Percentiles rank a stretch among this genome's conserved stretches.
phyloP scores from a whole-genome alignment of 352 stramenopile species.

The Phytophthora hibernalis region DNA sequence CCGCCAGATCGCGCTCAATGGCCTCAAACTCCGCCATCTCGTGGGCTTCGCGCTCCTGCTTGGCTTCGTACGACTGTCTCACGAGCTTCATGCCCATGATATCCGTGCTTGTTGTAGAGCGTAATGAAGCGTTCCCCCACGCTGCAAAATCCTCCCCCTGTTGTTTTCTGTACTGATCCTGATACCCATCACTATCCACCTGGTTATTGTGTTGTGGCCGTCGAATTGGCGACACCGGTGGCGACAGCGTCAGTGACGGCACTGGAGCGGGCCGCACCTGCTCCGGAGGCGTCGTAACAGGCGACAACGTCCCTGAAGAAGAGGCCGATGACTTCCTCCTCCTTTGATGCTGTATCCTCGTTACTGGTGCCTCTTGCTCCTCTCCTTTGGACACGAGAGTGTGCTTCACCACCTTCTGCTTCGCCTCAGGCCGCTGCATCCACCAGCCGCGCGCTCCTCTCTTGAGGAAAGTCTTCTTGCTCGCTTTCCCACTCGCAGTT shows the following conservation, averaged over 20 bases:
- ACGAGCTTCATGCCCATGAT: slow-evolving; percentile 61
- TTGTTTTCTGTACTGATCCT: not conserved
- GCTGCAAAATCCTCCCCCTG: slow-evolving; percentile 8
- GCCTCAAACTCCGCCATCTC: slow-evolving; percentile 85
- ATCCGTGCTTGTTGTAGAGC: slow-evolving; percentile 53
- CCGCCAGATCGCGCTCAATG: slow-evolving; percentile 69
- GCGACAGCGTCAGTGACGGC: slow-evolving; percentile 25
- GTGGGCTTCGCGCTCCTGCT: slow-evolving; percentile 63
- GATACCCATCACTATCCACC: not conserved
- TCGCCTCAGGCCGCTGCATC: slow-evolving; percentile 68
- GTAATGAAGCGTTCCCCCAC: slow-evolving; percentile 41
- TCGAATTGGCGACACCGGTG: slow-evolving; percentile 25
- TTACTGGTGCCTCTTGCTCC: slow-evolving; percentile 23
- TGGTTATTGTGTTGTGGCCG: slow-evolving; percentile 11
- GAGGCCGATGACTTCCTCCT: slow-evolving; percentile 1
- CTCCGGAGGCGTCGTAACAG: slow-evolving; percentile 17
- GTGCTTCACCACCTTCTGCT: slow-evolving; percentile 67
- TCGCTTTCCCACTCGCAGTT: not conserved
- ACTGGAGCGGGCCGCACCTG: slow-evolving; percentile 8
- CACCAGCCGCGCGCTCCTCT: slow-evolving; percentile 86
- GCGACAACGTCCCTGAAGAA: slow-evolving; percentile 27
- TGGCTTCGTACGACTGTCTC: slow-evolving; percentile 63
- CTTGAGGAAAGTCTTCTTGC: slow-evolving; percentile 74
- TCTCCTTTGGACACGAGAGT: slow-evolving; percentile 59
- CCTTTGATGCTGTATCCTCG: slow-evolving; percentile 3